phyloP scores from a whole-genome alignment of 257 asterid species.

The Nemophila menziesii region DNA sequence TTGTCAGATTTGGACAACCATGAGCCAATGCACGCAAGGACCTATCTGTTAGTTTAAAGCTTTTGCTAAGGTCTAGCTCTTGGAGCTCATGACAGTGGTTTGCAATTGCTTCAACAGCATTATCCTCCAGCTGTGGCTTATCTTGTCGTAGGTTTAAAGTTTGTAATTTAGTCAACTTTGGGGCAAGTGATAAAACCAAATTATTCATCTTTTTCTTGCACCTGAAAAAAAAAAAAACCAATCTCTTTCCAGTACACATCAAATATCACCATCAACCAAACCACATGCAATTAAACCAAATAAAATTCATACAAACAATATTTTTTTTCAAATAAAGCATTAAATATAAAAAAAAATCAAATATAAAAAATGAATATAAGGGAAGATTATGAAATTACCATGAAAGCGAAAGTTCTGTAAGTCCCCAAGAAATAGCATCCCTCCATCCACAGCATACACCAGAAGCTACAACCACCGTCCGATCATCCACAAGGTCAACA shows the following conservation, averaged over 20 bases:
- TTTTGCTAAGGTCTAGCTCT: constrained; percentile 90
- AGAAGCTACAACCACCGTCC: constrained; percentile 77
- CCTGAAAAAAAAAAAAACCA: constrained; percentile 27
- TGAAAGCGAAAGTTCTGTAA: constrained; percentile 62
- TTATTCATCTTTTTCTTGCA: constrained; percentile 88
- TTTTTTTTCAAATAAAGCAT: too few species aligned
- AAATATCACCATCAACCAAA: not conserved
- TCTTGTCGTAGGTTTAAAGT: constrained; percentile 67
- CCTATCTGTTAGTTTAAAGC: constrained; percentile 65
- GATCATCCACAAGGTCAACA: constrained; percentile 72
- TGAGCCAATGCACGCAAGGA: constrained; percentile 70
- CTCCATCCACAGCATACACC: constrained; percentile 97
- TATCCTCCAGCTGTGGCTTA: constrained; percentile 69
- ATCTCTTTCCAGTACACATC: not conserved
- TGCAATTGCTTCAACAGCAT: constrained; percentile 58
- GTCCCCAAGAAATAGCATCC: constrained; percentile 85
- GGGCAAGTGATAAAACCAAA: constrained; percentile 57
- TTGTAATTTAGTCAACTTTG: constrained; percentile 68
- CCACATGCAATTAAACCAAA: not conserved
- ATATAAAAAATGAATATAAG: not conserved
- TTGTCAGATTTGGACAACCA: constrained; percentile 64
- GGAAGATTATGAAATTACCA: constrained; percentile 37
- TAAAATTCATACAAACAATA: not conserved
- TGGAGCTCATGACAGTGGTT: constrained; percentile 55
- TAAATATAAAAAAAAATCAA: too few species aligned